Base-by-base conservation (phyloP, 495 filamentous ascomycete genomes). In the Penicillium angulare region DNA sequence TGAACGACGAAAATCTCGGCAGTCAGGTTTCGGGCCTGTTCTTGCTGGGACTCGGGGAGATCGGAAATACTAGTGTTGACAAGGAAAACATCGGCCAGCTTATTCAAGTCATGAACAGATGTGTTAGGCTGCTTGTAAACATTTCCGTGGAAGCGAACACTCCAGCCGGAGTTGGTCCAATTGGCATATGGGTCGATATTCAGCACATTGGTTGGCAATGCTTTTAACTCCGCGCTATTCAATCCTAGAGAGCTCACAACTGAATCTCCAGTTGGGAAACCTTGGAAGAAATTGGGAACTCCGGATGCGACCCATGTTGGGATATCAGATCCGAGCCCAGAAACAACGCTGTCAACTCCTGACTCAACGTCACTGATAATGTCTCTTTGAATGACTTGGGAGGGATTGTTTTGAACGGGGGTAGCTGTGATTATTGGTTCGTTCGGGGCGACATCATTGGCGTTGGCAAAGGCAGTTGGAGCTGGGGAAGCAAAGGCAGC, bases 181-280 rank as follows among this genome's bases (percentile, higher is more conserved):
- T 92, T 92, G 29, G 78, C 88, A 63, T 92, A 91, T n/a, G 78
- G 78, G 68, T 86, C 84, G 8, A 91, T 67, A 55, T 90, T 89
- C 43, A 90, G 61, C 15, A 87, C 85, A 53, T 88, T 79, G 2
- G 87, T 86, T 1, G 88, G 87, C 31, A 79, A 65, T 5, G 82
- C 78, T 12, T 61, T 72, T 18, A 88, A 63, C n/a, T 83, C 76
- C 10, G 58, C 58, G 43, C 79, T 73, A 43, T 76, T 65, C 34
- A 90, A 68, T 2, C 82, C 80, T 3, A 89, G 69, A 33, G 76
- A 76, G 49, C 74, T 84, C 55, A 74, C 64, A 5, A 88, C 86
- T 4, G 70, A 69, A 21, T 69, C 64, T 26, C 85, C 84, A 26
- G 75, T 82, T 1, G 86, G 86, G 44, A 88, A 79, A 50, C 76